A percentile compares a stretch with the other conserved stretches of the same genome.
These are phyloP conservation scores for Vitis vinifera DNA, from an alignment of 164 flowering plant species.

Conservation along the genomic window ASM3070453v1 NC_081808.1:25582001-25582500, in stretches of 20 bases:
- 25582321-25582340: constrained; percentile 87
- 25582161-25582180: no score
- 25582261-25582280: constrained; percentile 60
- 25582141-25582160: no score
- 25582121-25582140: no score
- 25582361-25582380: constrained; percentile 64
- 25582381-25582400: constrained; percentile 79
- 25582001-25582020: no score
- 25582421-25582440: constrained; percentile 91
- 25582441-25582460: constrained; percentile 83
- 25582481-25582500: background rate
- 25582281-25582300: constrained; percentile 78
- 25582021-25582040: no score
- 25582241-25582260: constrained; percentile 87
- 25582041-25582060: no score
- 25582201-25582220: no score
- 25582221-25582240: constrained; percentile 17
- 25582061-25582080: no score
- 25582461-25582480: constrained; percentile 26
- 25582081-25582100: no score
- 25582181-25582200: no score
- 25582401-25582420: constrained; percentile 93
- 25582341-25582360: constrained; percentile 88
- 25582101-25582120: no score
- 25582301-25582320: constrained; percentile 78